These are phyloP conservation scores for Knoxdaviesia capensis DNA, from an alignment of 2,329 filamentous ascomycete species.

Conservation along the genomic window DNA sequence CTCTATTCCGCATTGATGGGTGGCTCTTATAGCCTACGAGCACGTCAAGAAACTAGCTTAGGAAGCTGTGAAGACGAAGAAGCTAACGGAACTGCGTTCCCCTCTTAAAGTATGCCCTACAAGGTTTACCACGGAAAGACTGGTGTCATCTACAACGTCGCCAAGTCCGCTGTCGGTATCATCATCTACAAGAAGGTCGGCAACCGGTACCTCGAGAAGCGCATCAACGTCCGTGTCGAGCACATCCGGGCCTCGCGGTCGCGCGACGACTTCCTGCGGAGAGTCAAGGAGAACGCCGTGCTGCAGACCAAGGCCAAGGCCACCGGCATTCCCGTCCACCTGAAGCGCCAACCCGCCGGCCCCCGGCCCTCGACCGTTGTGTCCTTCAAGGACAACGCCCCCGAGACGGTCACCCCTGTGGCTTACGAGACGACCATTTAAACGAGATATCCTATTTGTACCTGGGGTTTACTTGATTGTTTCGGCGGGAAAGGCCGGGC, in stretches of 20 bases:
- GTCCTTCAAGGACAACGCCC: constrained; percentile 60
- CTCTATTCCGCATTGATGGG: too few relatives aligned
- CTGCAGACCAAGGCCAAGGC: constrained; percentile 87
- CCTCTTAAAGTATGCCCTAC: constrained; percentile 64
- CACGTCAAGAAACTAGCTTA: constrained; percentile 18
- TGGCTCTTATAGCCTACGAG: too few relatives aligned
- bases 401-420: constrained; percentile 79
- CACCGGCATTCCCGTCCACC: constrained; percentile 66
- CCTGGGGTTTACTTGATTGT: too few relatives aligned
- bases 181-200: constrained; percentile 99
- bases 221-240: constrained; percentile 97
- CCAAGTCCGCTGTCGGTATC: constrained; percentile 91
- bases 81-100: background rate
- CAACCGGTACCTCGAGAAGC: constrained; percentile 99
- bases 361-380: constrained; percentile 70
- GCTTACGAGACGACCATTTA: constrained; percentile 99
- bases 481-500: too few relatives aligned
- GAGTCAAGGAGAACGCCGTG: constrained; percentile 90
- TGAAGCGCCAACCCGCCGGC: constrained; percentile 74
- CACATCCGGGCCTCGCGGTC: constrained; percentile 90
- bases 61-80: constrained; percentile 3
- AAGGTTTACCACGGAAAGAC: constrained; percentile 99
- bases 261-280: constrained; percentile 86
- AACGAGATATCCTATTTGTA: constrained; percentile 10
- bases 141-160: constrained; percentile 96